Percentiles rank a stretch among this genome's conserved stretches.
Conservation (phyloP, 129 eudicot species). For the Artemisia argyi region DNA sequence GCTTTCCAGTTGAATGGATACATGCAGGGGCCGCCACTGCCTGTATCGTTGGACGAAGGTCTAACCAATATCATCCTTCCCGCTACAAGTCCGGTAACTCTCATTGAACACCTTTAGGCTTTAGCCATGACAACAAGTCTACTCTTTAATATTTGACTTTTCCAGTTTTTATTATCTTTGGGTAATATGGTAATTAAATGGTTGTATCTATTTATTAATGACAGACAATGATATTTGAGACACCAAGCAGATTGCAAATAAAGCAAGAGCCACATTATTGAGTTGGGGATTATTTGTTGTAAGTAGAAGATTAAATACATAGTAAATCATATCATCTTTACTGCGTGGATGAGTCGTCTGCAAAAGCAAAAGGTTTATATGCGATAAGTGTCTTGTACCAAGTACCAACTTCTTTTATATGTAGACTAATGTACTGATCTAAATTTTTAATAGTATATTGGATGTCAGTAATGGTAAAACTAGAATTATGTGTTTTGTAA, state of each 20-base stretch:
- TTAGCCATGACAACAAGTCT: neutral
- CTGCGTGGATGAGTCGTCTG: too few species aligned
- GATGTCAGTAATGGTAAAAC: neutral
- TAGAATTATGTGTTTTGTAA: too few species aligned
- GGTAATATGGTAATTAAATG: neutral
- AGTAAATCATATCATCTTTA: slow-evolving; percentile 6
- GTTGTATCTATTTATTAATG: slow-evolving; percentile 13
- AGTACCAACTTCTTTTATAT: too few species aligned
- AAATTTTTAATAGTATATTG: slow-evolving; percentile 10
- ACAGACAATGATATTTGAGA: slow-evolving; percentile 40
- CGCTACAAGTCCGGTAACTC: slow-evolving; percentile 45
- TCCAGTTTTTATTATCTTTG: neutral
- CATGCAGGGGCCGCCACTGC: slow-evolving; percentile 62
- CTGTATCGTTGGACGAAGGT: slow-evolving; percentile 50
- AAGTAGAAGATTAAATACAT: slow-evolving; percentile 21
- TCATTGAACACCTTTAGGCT: neutral
- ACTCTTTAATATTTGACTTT: slow-evolving; percentile 7
- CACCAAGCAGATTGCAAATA: slow-evolving; percentile 47
- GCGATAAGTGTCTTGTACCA: too few species aligned
- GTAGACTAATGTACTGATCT: neutral
- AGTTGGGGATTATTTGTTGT: slow-evolving; percentile 23
- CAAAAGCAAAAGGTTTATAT: too few species aligned
- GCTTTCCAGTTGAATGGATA: neutral
- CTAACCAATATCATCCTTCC: slow-evolving; percentile 54
- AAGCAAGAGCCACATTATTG: slow-evolving; percentile 67